A percentile compares a stretch with the other conserved stretches of the same genome.
phyloP scores from a whole-genome alignment of 2,329 filamentous ascomycete genomes.

The Akanthomyces muscarius region DNA sequence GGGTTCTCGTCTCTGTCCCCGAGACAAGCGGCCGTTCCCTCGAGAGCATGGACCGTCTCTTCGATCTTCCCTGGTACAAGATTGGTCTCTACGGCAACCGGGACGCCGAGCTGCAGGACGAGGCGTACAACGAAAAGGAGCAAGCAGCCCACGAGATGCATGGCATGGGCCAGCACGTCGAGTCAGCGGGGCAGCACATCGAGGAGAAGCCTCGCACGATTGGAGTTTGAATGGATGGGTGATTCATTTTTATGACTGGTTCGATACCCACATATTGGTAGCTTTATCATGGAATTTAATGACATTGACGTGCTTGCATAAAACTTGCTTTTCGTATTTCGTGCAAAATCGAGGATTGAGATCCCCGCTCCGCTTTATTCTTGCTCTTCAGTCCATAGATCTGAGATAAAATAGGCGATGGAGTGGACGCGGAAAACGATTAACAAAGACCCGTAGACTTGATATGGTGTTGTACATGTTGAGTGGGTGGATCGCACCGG shows the following conservation, averaged over 20 bases:
- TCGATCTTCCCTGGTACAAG: conserved; percentile 68
- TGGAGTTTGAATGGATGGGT: background rate
- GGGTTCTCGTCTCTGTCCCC: conserved; percentile 70
- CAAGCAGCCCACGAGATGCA: conserved; percentile 31
- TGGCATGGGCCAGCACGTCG: conserved; percentile 33
- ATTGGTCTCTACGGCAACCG: conserved; percentile 59
- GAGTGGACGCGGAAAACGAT: background rate
- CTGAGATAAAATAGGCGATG: background rate
- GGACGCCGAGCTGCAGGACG: conserved; percentile 47
- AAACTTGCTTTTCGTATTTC: background rate
- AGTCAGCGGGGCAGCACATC: conserved; percentile 23
- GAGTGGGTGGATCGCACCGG: background rate
- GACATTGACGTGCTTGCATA: background rate
- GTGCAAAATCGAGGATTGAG: background rate
- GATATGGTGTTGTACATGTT: background rate
- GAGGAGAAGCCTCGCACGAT: conserved; percentile 12
- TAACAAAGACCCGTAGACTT: too few relatives aligned
- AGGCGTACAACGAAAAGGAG: conserved; percentile 42
- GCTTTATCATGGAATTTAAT: background rate
- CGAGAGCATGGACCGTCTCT: conserved; percentile 69
- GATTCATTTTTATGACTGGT: background rate
- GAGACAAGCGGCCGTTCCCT: conserved; percentile 65
- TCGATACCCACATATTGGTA: background rate
- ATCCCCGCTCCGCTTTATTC: background rate
- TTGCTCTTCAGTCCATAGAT: too few relatives aligned